Evolutionary conservation across 1,139 yeast genomes (phyloP).

Genomic region (Yamadazyma siamensis): DNA sequence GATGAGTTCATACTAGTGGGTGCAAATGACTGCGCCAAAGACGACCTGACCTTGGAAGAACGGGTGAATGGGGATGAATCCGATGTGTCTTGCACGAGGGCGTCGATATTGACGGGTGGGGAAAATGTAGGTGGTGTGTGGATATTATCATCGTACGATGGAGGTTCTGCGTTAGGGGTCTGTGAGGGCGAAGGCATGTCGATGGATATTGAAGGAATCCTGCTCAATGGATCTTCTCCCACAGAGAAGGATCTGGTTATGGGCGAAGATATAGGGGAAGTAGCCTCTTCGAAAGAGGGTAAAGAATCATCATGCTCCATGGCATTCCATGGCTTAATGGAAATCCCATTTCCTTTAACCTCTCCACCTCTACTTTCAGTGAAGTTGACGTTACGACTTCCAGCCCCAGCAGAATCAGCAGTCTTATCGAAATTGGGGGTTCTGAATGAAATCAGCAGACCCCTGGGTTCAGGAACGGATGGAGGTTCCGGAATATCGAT

Average conservation of each 20-base stretch:
- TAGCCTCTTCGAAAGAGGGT: constrained; percentile 63
- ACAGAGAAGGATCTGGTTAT: constrained; percentile 33
- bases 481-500: constrained; percentile 11
- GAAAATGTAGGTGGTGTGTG: constrained; percentile 6
- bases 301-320: constrained; percentile 27
- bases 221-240: constrained; percentile 31
- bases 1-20: constrained; percentile 8
- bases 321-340: constrained; percentile 29
- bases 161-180: constrained; percentile 17
- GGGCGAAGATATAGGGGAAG: constrained; percentile 29
- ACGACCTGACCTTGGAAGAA: constrained; percentile 13
- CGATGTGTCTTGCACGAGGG: constrained; percentile 14
- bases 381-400: constrained; percentile 8
- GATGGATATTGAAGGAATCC: constrained; percentile 32
- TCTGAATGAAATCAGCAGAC: constrained; percentile 21
- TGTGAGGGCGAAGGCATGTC: constrained; percentile 9
- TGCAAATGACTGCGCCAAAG: constrained; percentile 16
- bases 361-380: constrained; percentile 9
- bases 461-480: constrained; percentile 1
- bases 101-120: constrained; percentile 20
- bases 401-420: constrained; percentile 2
- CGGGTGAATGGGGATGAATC: constrained; percentile 5
- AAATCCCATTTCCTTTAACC: constrained; percentile 29
- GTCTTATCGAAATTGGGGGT: constrained; percentile 30
- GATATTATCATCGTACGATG: constrained; percentile 24